Evolutionary conservation across 495 filamentous ascomycete genomes (phyloP).

Genomic region (Aspergillus funiculosus): DNA sequence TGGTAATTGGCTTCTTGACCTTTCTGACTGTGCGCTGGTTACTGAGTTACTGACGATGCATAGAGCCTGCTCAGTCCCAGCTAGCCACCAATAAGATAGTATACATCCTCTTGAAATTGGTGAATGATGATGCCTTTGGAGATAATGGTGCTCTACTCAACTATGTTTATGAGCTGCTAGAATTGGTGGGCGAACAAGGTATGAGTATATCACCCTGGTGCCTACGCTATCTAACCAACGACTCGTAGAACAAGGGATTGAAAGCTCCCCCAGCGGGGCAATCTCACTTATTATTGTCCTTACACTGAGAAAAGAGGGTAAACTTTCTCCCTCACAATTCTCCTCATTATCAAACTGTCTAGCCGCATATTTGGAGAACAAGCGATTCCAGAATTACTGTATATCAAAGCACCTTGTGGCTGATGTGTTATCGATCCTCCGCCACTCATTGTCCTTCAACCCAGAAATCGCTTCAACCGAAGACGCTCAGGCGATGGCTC

Average conservation of each 20-base stretch:
- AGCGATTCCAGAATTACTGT: slow-evolving; percentile 38
- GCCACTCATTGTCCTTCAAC: slow-evolving; percentile 27
- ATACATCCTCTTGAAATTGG: slow-evolving; percentile 36
- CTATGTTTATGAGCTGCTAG: slow-evolving; percentile 38
- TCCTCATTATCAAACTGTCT: slow-evolving; percentile 31
- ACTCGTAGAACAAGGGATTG: slow-evolving; percentile 30
- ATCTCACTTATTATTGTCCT: slow-evolving; percentile 35
- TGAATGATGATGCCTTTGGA: slow-evolving; percentile 30
- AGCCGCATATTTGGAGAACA: slow-evolving; percentile 32
- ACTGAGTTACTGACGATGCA: slow-evolving; percentile 15
- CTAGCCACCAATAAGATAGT: slow-evolving; percentile 52
- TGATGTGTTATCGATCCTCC: slow-evolving; percentile 28
- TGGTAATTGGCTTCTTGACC: no score
- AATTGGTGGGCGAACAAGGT: slow-evolving; percentile 41
- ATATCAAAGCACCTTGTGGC: slow-evolving; percentile 32
- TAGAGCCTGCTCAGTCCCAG: slow-evolving; percentile 54
- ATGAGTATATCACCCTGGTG: neutral
- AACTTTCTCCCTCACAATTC: slow-evolving; percentile 29
- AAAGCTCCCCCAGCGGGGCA: slow-evolving; percentile 37
- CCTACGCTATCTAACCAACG: slow-evolving; percentile 3
- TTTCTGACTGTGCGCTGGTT: neutral
- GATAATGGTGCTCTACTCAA: slow-evolving; percentile 32
- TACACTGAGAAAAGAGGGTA: slow-evolving; percentile 21
- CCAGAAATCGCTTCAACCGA: slow-evolving; percentile 35
- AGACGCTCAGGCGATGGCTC: slow-evolving; percentile 46